Percentiles rank a stretch among this genome's conserved stretches.
Evolutionary conservation across 371 early-diverging fungal species (phyloP).

Genomic region (Encephalitozoon cuniculi): DNA sequence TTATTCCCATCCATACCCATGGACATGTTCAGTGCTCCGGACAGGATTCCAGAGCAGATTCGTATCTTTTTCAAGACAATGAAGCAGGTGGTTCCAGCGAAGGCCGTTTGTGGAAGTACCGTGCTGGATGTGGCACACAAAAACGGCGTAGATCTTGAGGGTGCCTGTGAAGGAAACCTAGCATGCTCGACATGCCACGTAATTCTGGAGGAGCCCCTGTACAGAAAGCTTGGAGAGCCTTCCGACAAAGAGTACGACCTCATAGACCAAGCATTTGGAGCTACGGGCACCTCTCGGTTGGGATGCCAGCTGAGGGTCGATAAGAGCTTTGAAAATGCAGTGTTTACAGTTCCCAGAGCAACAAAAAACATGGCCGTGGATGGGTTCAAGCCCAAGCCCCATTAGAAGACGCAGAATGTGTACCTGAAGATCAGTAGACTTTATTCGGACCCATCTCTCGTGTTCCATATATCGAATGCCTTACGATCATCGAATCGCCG

Average conservation of each 20-base stretch:
- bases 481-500: slow-evolving; percentile 46
- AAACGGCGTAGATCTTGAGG: slow-evolving; percentile 86
- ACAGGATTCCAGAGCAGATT: neutral
- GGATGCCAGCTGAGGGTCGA: slow-evolving; percentile 85
- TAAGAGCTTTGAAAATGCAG: slow-evolving; percentile 73
- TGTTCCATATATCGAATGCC: neutral
- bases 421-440: neutral
- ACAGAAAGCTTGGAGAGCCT: slow-evolving; percentile 76
- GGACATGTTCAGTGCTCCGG: neutral
- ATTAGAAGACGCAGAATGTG: slow-evolving; percentile 22
- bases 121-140: slow-evolving; percentile 84
- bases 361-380: slow-evolving; percentile 88
- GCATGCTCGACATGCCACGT: slow-evolving; percentile 72
- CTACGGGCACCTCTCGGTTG: slow-evolving; percentile 86
- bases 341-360: slow-evolving; percentile 78
- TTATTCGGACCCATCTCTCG: neutral
- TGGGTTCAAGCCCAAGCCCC: slow-evolving; percentile 63
- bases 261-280: slow-evolving; percentile 90
- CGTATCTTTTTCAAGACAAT: neutral
- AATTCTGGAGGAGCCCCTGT: slow-evolving; percentile 73
- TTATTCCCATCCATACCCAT: neutral
- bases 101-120: slow-evolving; percentile 32
- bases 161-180: slow-evolving; percentile 88
- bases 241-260: slow-evolving; percentile 96
- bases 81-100: neutral